Base-by-base conservation (phyloP, 2,329 filamentous ascomycete species). In the Daldinia eschscholtzii region DNA sequence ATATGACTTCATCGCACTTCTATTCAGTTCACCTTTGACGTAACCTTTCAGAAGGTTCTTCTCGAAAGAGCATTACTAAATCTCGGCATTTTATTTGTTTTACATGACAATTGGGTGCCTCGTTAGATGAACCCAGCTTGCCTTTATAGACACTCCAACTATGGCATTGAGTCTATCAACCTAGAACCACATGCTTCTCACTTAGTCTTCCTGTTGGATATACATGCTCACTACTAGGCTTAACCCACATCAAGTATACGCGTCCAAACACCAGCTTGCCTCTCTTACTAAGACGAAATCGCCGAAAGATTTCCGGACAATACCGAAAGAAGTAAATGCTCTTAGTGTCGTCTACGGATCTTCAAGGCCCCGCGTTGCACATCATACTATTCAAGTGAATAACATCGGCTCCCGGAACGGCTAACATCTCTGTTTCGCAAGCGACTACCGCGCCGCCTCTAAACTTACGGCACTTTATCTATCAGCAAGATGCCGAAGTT, bases 331-430 rank as follows among this genome's bases (percentile, higher is more conserved):
- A 63, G 65, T 65, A 66, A 65, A 56, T 18, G 15, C 9, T 20
- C 18, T 57, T 15, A 44, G 41, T 39, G 10, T 48, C 53, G 52
- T 53, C 58, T 57, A 64, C 33, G 46, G 57, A 66, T 65, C 64
- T 64, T 50, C 37, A 42, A 23, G 61, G 57, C 66, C 66, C 65
- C 69, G 61, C 66, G 63, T 57, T 20, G 6, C 35, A n/a, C 42
- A 67, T 69, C 58, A 64, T 69, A 65, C 62, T 61, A 61, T 65
- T 68, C 41, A 39, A 56, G 56, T 35, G 42, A 33, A 20, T 48
- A 20, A 12, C 50, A 28, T 62, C 58, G 56, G 55, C 44, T 67
- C 10, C n/a, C 28, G 44, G 56, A 53, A 56, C 50, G 61, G 63
- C 50, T 53, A 53, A 48, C n/a, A 48, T 44, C 20, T 23, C 41